These are phyloP conservation scores for Neurospora sublineolata DNA, from an alignment of 495 filamentous ascomycete species.

Conservation along the genomic window DNA sequence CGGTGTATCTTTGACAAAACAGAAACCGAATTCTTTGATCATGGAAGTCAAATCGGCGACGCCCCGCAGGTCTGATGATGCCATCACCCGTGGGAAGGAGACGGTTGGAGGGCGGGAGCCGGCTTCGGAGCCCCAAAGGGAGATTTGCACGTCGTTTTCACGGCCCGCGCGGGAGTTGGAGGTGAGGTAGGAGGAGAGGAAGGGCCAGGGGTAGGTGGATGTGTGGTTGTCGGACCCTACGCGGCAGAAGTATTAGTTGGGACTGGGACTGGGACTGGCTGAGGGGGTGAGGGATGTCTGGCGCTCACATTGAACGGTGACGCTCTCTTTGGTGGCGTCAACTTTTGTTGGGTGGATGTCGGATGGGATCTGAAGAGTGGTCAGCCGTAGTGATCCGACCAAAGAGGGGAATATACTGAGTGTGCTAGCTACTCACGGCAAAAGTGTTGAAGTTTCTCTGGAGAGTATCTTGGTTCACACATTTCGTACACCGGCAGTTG, in stretches of 20 bases:
- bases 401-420: not conserved
- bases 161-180: constrained; percentile 2
- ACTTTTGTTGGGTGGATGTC: constrained; percentile 34
- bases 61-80: not conserved
- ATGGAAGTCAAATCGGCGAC: constrained; percentile 28
- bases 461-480: constrained; percentile 65
- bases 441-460: constrained; percentile 69
- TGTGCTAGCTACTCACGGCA: constrained; percentile 13
- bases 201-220: constrained; percentile 42
- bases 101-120: constrained; percentile 37
- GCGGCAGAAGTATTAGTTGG: not conserved
- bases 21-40: constrained; percentile 50
- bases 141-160: not conserved
- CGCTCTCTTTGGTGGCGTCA: constrained; percentile 17
- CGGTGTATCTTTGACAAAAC: constrained; percentile 57
- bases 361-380: constrained; percentile 33
- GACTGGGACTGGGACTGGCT: not conserved
- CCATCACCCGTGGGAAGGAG: constrained; percentile 49
- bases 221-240: constrained; percentile 42
- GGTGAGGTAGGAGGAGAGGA: constrained; percentile 37
- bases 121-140: constrained; percentile 19
- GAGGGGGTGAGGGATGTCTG: not conserved
- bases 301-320: constrained; percentile 33
- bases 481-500: constrained; percentile 65
- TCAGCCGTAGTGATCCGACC: not conserved